These are phyloP conservation scores for Ilyonectria robusta DNA, from an alignment of 2,329 filamentous ascomycete genomes.

Conservation along the genomic window DNA sequence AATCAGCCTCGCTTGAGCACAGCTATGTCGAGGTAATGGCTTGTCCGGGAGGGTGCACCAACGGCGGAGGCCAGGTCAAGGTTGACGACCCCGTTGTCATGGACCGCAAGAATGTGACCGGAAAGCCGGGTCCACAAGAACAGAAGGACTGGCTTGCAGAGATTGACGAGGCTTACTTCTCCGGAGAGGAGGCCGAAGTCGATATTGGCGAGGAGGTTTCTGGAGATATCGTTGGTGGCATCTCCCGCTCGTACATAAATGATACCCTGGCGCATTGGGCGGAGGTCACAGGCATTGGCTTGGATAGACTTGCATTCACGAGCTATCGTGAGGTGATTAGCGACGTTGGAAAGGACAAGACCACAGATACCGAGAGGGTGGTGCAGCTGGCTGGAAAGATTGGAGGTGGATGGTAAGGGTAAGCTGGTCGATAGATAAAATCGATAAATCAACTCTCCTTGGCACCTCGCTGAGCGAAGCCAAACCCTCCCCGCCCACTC, in stretches of 20 bases:
- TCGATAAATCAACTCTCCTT: constrained; percentile 53
- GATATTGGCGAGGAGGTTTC: constrained; percentile 47
- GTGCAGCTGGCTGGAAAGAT: constrained; percentile 91
- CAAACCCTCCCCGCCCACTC: constrained; percentile 83
- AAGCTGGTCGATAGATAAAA: constrained; percentile 45
- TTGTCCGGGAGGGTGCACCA: constrained; percentile 98
- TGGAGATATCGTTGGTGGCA: constrained; percentile 70
- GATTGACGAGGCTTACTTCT: constrained; percentile 93
- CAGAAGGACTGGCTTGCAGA: constrained; percentile 88
- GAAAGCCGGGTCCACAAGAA: constrained; percentile 79
- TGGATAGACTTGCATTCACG: constrained; percentile 84
- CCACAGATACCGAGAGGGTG: constrained; percentile 82
- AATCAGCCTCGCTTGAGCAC: constrained; percentile 73
- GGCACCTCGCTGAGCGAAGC: constrained; percentile 76
- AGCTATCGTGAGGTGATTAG: constrained; percentile 94
- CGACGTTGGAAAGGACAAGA: constrained; percentile 86
- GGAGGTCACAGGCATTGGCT: constrained; percentile 75
- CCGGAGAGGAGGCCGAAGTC: constrained; percentile 71
- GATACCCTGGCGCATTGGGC: constrained; percentile 84
- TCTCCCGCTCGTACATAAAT: constrained; percentile 76
- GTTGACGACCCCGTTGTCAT: constrained; percentile 80
- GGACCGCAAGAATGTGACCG: constrained; percentile 61
- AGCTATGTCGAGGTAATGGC: constrained; percentile 99
- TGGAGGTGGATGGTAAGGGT: constrained; percentile 88
- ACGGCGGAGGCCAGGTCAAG: constrained; percentile 96